Base-by-base conservation (phyloP, 2,329 filamentous ascomycete genomes). In the Penicillium decumbens region DNA sequence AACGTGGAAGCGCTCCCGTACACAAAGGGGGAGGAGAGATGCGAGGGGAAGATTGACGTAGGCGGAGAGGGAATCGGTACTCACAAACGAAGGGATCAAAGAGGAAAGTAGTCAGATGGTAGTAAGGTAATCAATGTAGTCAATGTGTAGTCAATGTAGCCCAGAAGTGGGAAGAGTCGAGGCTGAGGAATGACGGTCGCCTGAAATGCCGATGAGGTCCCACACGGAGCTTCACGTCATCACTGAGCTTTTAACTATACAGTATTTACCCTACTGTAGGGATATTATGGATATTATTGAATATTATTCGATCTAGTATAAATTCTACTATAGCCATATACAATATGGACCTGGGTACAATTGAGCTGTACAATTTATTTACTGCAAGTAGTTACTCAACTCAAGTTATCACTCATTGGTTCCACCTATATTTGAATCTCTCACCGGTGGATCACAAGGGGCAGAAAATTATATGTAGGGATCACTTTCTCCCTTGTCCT, bases 111-210 rank as follows among this genome's bases (percentile, higher is more conserved):
- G 20, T 45, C 10, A 30, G 25, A 6, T 24, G 18, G 39, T 27
- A 32, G 29, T 28, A 42, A 38, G 23, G 7, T 30, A 38, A 44
- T 41, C 18, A 35, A 32, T 32, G 29, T 3, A 41, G 28, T 37
- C 24, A 29, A 37, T 18, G 13, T 32, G 24, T 20, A 23, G 24
- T 9, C 10, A 30, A 30, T 28, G 15, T 15, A 33, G 15, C 25
- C 6, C 20, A 30, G 29, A 20, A 33, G 39, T 15, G 30, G 15
- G 43, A 25, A 29, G n/a, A 15, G 25, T 41, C 4, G 28, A 48
- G 41, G 45, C 39, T 40, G 43, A 45, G 39, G 38, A 48, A 47
- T 47, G 38, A 47, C 39, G 45, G 45, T 47, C 45, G 45, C 45
- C 45, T 47, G 30, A 38, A 38, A 25, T 23, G 24, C 12, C 1